phyloP scores from a whole-genome alignment of 345 rosid species.

The Kandelia obovata region DNA sequence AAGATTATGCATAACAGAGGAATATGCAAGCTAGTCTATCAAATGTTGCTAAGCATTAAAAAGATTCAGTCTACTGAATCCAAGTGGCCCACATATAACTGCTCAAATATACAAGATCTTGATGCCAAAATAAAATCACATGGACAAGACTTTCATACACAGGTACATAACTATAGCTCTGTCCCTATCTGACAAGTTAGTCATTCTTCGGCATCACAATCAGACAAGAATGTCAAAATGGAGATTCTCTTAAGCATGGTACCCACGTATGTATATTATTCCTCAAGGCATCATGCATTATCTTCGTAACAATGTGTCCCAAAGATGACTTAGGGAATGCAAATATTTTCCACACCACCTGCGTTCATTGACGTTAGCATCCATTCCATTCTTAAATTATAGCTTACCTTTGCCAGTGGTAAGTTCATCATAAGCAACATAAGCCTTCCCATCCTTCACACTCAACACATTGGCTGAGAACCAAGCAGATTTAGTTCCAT shows the following conservation, averaged over 20 bases:
- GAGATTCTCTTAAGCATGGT: not conserved
- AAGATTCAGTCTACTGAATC: not conserved
- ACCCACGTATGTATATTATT: not conserved
- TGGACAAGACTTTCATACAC: too few species aligned
- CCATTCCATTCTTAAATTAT: not conserved
- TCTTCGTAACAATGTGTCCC: not conserved
- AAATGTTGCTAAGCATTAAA: not conserved
- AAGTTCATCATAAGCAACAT: constrained; percentile 67
- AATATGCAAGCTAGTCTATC: not conserved
- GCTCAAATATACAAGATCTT: too few species aligned
- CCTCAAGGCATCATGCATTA: not conserved
- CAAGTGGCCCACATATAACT: not conserved
- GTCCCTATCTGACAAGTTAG: too few species aligned
- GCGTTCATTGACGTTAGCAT: constrained; percentile 6
- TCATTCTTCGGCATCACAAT: not conserved
- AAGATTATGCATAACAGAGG: not conserved
- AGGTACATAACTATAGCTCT: too few species aligned
- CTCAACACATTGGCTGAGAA: constrained; percentile 65
- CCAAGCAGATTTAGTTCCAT: constrained; percentile 71
- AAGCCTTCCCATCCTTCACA: constrained; percentile 74
- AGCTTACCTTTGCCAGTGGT: constrained; percentile 59
- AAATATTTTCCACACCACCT: not conserved
- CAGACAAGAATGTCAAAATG: not conserved
- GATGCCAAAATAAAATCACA: too few species aligned
- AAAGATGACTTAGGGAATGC: not conserved